phyloP scores from a whole-genome alignment of 176 grass and related monocot species.

The Carex kokanica region DNA sequence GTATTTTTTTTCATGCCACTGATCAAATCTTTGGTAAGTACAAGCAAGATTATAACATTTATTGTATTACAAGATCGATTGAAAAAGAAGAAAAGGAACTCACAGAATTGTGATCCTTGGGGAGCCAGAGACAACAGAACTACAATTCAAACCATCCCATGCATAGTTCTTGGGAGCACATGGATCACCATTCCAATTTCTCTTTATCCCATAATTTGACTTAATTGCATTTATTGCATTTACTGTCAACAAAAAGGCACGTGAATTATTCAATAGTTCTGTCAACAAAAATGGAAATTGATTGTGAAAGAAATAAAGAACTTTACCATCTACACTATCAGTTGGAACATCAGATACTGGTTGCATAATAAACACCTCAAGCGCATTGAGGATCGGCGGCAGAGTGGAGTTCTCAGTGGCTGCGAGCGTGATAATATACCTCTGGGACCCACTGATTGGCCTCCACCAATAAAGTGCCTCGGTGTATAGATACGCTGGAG shows the following conservation, averaged over 20 bases:
- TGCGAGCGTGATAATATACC: constrained; percentile 1
- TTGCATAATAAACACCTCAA: constrained; percentile 32
- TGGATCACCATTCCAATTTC: constrained; percentile 59
- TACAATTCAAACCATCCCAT: constrained; percentile 56
- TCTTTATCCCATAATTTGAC: constrained; percentile 35
- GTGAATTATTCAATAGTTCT: neutral
- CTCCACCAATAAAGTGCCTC: neutral
- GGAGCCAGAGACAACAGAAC: constrained; percentile 30
- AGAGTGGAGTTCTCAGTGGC: constrained; percentile 27
- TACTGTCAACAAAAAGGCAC: constrained; percentile 28
- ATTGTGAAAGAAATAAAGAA: neutral
- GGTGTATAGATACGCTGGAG: constrained; percentile 12
- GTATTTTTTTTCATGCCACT: neutral
- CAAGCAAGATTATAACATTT: neutral
- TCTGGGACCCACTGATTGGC: neutral
- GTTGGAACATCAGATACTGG: constrained; percentile 16
- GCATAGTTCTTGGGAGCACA: constrained; percentile 39
- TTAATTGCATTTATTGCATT: constrained; percentile 52
- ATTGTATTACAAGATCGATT: neutral
- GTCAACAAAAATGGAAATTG: neutral
- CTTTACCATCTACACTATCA: constrained; percentile 36
- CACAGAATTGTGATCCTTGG: constrained; percentile 48
- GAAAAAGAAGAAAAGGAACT: constrained; percentile 7
- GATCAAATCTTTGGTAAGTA: neutral
- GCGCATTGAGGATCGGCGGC: constrained; percentile 34